Evolutionary conservation across 83 land plant species (phyloP), one percentile per base, ranked within the genome.

Genomic region (Thuja plicata): DNA sequence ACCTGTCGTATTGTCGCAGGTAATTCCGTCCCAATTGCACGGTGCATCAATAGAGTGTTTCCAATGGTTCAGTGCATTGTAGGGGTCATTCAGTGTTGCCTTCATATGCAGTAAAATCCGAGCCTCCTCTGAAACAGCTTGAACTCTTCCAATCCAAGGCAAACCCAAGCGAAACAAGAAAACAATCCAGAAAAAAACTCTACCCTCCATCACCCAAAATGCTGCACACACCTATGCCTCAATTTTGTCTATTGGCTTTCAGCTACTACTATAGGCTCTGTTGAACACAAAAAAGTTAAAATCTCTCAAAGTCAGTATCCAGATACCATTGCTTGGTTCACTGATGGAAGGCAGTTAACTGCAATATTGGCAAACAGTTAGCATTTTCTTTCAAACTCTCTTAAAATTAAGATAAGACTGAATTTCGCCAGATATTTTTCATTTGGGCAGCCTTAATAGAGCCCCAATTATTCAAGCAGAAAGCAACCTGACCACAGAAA

Each of bases 11-110:
- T 81, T 87, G 71, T 92, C 88, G 90, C 96, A 95, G 70, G 57
- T 52, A 86, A 95, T 54, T 48, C 96, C 96, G 11, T 90, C 45
- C 87, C 82, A 90, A 66, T 94, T 89, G 86, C 96, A 95, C 38
- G 76, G 87, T 24, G 87, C 87, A 46, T 46, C 5, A 30, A 13
- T 48, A 34, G 85, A 83, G 17, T n/a, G 35, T 83, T 45, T n/a
- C 85, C 85, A 83, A 43, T 46, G 46, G 50, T 12, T 48, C 85
- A 83, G 15, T 48, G 55, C 85, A 83, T 83, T 83, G 34, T 46
- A 2, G 34, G 85, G 35, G 30, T 83, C 55, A 54, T n/a, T 46
- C 52, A 21, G 46, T 52, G 32, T 45, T 82, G 9, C n/a, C 85
- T 82, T 82, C 85, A 83, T 83, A n/a, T 46, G 85, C 55, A 83